phyloP scores from a whole-genome alignment of 495 filamentous ascomycete genomes.

The Choiromyces venosus region DNA sequence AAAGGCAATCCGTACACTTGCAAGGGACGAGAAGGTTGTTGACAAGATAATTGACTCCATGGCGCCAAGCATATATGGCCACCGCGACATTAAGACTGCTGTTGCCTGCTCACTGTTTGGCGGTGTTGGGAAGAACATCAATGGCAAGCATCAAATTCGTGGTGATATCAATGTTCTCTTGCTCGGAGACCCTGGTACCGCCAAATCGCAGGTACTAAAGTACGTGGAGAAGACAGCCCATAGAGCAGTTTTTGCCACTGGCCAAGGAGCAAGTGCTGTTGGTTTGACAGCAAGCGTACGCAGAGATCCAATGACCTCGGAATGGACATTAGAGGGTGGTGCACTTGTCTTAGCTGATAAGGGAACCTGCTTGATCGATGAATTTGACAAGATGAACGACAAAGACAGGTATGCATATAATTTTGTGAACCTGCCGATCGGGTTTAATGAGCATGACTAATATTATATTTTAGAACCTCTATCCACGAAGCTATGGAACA shows the following conservation, averaged over 20 bases:
- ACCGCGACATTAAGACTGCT: slow-evolving; percentile 95
- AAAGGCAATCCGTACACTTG: slow-evolving; percentile 77
- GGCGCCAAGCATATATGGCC: slow-evolving; percentile 95
- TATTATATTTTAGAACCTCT: slow-evolving; percentile 56
- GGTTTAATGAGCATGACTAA: slow-evolving; percentile 22
- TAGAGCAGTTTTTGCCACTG: slow-evolving; percentile 92
- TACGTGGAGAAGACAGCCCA: slow-evolving; percentile 98
- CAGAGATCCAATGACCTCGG: slow-evolving; percentile 87
- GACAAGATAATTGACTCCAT: slow-evolving; percentile 94
- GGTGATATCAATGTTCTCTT: slow-evolving; percentile 97
- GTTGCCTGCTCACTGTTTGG: slow-evolving; percentile 92
- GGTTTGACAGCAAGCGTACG: slow-evolving; percentile 97
- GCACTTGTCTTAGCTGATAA: slow-evolving; percentile 92
- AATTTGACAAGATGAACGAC: slow-evolving; percentile 99
- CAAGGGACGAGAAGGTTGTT: slow-evolving; percentile 82
- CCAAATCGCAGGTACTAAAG: slow-evolving; percentile 88
- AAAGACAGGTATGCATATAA: slow-evolving; percentile 57
- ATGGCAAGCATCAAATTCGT: slow-evolving; percentile 81
- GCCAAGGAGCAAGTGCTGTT: slow-evolving; percentile 94
- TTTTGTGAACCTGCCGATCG: background rate
- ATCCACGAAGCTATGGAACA: slow-evolving; percentile 99
- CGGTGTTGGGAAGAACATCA: slow-evolving; percentile 83
- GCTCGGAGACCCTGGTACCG: slow-evolving; percentile 92
- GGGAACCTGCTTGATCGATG: slow-evolving; percentile 94
- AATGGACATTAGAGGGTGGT: slow-evolving; percentile 98